Conservation (phyloP, 106 monocot genomes). For the Ottelia alismoides region DNA sequence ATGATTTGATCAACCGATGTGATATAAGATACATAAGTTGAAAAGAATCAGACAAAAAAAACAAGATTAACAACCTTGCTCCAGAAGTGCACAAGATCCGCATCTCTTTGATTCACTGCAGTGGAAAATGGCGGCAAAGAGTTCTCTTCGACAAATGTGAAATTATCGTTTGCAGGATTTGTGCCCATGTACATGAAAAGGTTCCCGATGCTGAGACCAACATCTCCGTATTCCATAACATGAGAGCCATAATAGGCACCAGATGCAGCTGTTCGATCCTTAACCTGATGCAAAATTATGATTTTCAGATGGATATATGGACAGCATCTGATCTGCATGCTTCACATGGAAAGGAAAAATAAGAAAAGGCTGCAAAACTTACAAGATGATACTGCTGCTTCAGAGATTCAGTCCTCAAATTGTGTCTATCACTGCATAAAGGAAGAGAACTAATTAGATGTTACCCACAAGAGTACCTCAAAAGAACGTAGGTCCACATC, state of each 20-base stretch:
- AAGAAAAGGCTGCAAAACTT: not conserved
- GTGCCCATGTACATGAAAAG: no score
- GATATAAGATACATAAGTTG: not conserved
- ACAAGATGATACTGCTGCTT: not conserved
- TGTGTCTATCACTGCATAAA: not conserved
- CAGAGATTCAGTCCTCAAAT: not conserved
- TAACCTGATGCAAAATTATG: no score
- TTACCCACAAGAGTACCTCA: no score
- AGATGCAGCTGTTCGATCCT: not conserved
- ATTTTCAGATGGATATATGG: no score
- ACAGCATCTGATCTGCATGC: no score
- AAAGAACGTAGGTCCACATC: no score
- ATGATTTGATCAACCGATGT: no score
- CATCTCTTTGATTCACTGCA: slow-evolving; percentile 56
- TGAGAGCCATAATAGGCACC: not conserved
- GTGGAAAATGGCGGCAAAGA: not conserved
- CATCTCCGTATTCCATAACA: not conserved
- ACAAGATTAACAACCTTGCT: slow-evolving; percentile 22
- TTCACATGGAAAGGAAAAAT: not conserved
- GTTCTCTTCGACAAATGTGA: no score
- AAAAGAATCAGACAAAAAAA: not conserved
- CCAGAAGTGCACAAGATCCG: slow-evolving; percentile 77
- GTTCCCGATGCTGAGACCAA: not conserved
- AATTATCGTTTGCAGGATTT: no score
- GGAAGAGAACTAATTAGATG: no score